phyloP scores from a whole-genome alignment of 306 rosid species.

The Dalbergia cochinchinensis region DNA sequence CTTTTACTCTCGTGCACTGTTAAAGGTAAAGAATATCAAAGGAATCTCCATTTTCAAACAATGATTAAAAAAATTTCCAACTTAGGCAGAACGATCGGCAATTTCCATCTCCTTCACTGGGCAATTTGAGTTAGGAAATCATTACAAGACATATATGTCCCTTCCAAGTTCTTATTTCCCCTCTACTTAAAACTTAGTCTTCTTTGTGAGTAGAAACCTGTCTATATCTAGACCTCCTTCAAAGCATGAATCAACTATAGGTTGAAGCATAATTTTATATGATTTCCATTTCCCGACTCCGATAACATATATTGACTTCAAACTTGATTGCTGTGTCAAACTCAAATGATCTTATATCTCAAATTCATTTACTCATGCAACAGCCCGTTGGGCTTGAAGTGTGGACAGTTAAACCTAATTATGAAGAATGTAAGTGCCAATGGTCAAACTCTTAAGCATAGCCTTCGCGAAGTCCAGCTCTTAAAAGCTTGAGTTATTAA shows the following conservation, averaged over 20 bases:
- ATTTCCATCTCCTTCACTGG: neutral
- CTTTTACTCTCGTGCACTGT: no score
- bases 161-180: neutral
- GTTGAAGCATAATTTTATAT: neutral
- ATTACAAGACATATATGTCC: neutral
- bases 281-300: neutral
- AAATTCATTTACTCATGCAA: neutral
- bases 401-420: neutral
- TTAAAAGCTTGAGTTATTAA: constrained; percentile 4
- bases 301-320: no score
- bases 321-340: no score
- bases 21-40: neutral
- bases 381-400: neutral
- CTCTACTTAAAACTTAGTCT: neutral
- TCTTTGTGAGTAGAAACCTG: neutral
- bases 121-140: neutral
- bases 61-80: neutral
- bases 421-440: neutral
- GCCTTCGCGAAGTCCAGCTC: constrained; percentile 8
- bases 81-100: neutral
- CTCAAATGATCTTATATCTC: neutral
- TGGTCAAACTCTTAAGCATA: neutral
- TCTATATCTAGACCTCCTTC: neutral
- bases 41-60: neutral
- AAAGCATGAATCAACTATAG: neutral